These are phyloP conservation scores for Linum lewisii DNA, from an alignment of 345 rosid species.

Conservation along the genomic window DNA sequence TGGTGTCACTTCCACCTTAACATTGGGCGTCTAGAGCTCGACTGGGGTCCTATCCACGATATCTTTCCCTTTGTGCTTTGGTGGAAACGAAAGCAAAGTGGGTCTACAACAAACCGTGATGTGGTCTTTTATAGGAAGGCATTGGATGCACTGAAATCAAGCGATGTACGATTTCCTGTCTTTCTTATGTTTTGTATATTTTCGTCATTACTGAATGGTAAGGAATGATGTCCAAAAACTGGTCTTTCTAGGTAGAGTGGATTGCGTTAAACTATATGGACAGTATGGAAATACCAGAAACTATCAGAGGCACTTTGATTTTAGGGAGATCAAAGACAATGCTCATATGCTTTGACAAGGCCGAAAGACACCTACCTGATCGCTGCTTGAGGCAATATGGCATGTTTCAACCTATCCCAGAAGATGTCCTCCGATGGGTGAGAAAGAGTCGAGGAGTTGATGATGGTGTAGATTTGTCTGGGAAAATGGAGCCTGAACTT, in stretches of 20 bases:
- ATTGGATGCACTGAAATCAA: neutral
- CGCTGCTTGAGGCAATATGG: constrained; percentile 87
- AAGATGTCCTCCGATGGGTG: constrained; percentile 76
- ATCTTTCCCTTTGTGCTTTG: neutral
- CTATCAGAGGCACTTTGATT: constrained; percentile 44
- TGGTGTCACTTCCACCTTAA: constrained; percentile 2
- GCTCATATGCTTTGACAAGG: constrained; percentile 96
- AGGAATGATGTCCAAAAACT: neutral
- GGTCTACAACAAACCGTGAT: neutral
- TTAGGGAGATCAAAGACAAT: constrained; percentile 90
- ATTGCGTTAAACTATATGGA: constrained; percentile 67
- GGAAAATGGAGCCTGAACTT: constrained; percentile 83
- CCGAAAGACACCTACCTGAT: constrained; percentile 94
- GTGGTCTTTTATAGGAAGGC: neutral
- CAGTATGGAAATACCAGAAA: constrained; percentile 55
- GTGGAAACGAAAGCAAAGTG: constrained; percentile 1
- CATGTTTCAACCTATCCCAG: constrained; percentile 68
- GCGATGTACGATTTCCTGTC: neutral
- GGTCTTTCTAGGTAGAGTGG: constrained; percentile 64
- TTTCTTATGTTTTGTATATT: neutral
- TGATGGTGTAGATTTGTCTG: constrained; percentile 87
- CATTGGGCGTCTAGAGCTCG: constrained; percentile 1
- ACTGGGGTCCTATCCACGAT: neutral
- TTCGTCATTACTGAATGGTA: neutral
- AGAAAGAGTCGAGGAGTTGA: constrained; percentile 96